These are phyloP conservation scores for Saksenaea vasiformis DNA, from an alignment of 371 early-diverging fungal genomes.

Conservation along the genomic window DNA sequence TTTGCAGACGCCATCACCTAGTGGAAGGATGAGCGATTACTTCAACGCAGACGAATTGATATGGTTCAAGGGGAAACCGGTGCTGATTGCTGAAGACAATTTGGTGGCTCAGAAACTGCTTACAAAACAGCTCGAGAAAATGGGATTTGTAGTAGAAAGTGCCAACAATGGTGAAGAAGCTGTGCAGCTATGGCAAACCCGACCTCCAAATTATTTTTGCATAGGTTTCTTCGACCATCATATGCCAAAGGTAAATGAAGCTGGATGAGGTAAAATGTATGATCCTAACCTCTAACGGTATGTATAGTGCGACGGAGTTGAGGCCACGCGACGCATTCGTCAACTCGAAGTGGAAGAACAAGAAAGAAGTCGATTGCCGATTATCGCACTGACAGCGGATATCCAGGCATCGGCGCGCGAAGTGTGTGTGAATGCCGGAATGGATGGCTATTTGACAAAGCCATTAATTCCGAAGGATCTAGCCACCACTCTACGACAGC, in stretches of 20 bases:
- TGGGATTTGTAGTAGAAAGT: conserved; percentile 50
- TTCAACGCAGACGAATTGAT: conserved; percentile 35
- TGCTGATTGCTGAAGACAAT: conserved; percentile 54
- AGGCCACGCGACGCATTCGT: conserved; percentile 56
- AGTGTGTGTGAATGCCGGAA: conserved; percentile 53
- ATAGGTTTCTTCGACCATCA: conserved; percentile 56
- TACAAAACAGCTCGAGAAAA: conserved; percentile 45
- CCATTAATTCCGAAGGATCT: conserved; percentile 54
- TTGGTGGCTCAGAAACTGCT: conserved; percentile 50
- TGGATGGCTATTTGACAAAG: conserved; percentile 66
- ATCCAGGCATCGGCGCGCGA: conserved; percentile 54
- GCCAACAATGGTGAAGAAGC: conserved; percentile 55
- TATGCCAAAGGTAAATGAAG: conserved; percentile 44
- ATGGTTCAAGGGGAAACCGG: conserved; percentile 37
- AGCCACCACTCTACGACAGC: conserved; percentile 27
- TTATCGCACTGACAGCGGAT: conserved; percentile 63
- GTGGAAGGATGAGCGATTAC: conserved; percentile 36
- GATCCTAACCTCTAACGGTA: neutral
- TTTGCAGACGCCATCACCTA: conserved; percentile 2
- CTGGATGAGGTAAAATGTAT: neutral
- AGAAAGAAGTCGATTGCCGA: conserved; percentile 44
- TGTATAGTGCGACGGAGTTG: conserved; percentile 57
- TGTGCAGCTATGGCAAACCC: conserved; percentile 34
- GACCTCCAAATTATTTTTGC: conserved; percentile 36
- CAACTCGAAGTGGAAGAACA: conserved; percentile 23